Base-by-base conservation (phyloP, 768 basidiomycete genomes). In the Auriscalpium orientale region DNA sequence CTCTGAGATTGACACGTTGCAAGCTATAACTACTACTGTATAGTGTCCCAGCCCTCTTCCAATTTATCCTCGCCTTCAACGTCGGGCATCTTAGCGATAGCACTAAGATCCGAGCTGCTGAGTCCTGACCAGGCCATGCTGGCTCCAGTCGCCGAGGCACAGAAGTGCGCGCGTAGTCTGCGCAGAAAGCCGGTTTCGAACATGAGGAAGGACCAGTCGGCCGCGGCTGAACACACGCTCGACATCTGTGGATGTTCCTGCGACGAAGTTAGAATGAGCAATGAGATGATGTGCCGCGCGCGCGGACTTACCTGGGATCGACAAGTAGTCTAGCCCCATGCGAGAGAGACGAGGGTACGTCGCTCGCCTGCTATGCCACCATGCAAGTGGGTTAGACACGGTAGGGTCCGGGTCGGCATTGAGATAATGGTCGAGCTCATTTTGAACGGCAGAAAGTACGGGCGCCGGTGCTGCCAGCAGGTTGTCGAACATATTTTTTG, bases 71-170 rank as follows among this genome's bases (percentile, higher is more conserved):
- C 55, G 11, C 53, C 53, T 18, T 60, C 56, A 21, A 50, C 36
- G 43, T 55, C 58, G 36, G 48, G 36, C 16, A 57, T 44, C 50
- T 43, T 38, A 2, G 54, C 49, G 0, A 57, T 60, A 8, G 20
- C 43, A 18, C 35, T 21, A 13, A 71, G 45, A 59, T 71, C 68
- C 15, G 54, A 36, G 40, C 61, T 57, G 49, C 61, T 58, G n/a
- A n/a, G n/a, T n/a, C n/a, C n/a, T n/a, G 15, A 72, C 53, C 11
- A 66, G 56, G 1, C 63, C 65, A 8, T 62, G 11, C 20, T 12
- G 4, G 44, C 65, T 67, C 71, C 72, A 74, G 11, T 38, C 50
- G 10, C 67, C 61, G 1, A 72, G 52, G 51, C 72, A 74, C 38
- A 72, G 40, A 8, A 72, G 56, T 3, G 68, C 68, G 13, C 62